Evolutionary conservation across 2,329 filamentous ascomycete species (phyloP).

Genomic region (Ascochyta pisi): DNA sequence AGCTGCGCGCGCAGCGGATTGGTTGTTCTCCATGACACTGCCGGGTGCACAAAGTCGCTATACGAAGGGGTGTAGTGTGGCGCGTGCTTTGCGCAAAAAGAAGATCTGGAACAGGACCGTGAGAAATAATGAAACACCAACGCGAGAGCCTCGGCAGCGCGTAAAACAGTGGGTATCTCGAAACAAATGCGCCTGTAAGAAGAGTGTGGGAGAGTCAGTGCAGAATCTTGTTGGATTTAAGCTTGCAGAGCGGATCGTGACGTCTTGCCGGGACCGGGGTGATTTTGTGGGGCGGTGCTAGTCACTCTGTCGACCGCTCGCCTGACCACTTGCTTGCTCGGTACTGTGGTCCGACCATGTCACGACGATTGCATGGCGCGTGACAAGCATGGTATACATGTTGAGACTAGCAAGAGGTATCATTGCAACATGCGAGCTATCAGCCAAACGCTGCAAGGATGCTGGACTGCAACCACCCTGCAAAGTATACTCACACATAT

Average conservation of each 20-base stretch:
- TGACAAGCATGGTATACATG: neutral
- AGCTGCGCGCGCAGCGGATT: conserved; percentile 52
- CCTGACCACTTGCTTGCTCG: conserved; percentile 5
- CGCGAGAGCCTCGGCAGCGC: neutral
- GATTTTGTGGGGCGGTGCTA: conserved; percentile 5
- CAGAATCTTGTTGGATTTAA: conserved; percentile 14
- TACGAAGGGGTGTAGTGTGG: neutral
- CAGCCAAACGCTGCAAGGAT: neutral
- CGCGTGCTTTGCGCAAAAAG: neutral
- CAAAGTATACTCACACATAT: neutral
- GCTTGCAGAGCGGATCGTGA: conserved; percentile 17
- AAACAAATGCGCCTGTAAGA: conserved; percentile 11
- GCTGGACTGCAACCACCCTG: neutral
- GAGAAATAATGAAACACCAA: neutral
- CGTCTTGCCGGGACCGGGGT: conserved; percentile 1
- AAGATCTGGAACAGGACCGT: neutral
- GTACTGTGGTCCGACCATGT: neutral
- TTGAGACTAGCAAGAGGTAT: neutral
- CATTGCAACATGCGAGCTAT: conserved; percentile 5
- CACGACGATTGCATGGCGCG: neutral
- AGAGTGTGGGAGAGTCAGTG: conserved; percentile 2
- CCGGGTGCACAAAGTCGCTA: neutral
- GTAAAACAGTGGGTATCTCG: conserved; percentile 16
- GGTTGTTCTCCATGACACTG: conserved; percentile 48
- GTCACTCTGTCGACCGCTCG: neutral